Evolutionary conservation across 768 basidiomycete genomes (phyloP), one percentile per base, ranked within the genome.

Genomic region (Suillus decipiens): DNA sequence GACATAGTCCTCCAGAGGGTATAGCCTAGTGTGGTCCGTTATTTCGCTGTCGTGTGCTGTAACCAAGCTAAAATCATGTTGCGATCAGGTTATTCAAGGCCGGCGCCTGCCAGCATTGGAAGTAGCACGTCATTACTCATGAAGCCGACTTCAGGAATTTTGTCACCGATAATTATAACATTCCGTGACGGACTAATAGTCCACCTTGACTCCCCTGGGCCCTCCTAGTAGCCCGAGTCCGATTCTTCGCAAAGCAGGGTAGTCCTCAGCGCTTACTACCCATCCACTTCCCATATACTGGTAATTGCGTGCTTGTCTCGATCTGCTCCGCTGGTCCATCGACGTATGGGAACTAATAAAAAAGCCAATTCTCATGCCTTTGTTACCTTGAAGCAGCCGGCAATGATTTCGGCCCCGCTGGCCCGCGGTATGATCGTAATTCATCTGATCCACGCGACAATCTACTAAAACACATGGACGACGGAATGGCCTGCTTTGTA

Each of bases 401-500:
- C 66, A 83, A 86, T 67, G 76, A 86, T 22, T 72, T 84, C 54
- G 82, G 84, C 11, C 68, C 80, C 15, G 81, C 81, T 2, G 75
- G 72, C 48, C 71, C 68, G 45, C 81, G 77, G 53, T 87, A 79
- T 70, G 78, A 81, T 86, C 74, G 87, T 88, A 70, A 81, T 90
- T 68, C 72, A 77, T 41, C 85, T 83, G 65, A 74, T 89, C 66
- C 79, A 84, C 43, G 71, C 70, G 17, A 28, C 56, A 34, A 53
- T 53, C 51, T 53, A 39, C 28, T 57, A 42, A 28, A 57, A 57
- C 22, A 19, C 24, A 24, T 28, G 6, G 37, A 56, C 15, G 10
- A 57, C 7, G 53, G 4, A 24, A 56, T 28, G 31, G 28, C 5
- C 50, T 11, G 33, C 33, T 34, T 19, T 33, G 50, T 33, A 24